Conservation (phyloP, 202 grass and related monocot genomes). For the Digitaria exilis region DNA sequence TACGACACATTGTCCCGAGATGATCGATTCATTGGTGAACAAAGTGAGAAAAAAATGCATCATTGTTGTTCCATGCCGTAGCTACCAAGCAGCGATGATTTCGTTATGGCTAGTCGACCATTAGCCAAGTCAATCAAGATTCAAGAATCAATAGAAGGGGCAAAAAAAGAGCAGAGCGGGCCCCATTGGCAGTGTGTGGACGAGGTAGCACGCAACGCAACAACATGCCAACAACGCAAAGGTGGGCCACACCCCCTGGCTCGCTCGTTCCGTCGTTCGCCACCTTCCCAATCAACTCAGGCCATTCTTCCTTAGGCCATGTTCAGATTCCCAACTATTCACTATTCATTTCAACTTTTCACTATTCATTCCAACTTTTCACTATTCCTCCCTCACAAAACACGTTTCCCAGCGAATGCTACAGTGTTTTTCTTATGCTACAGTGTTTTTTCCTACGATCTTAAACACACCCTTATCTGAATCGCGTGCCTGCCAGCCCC, state of each 20-base stretch:
- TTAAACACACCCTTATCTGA: no score
- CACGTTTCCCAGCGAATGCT: no score
- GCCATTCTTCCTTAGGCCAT: background rate
- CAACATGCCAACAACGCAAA: background rate
- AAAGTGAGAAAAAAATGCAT: background rate
- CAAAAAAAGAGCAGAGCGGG: no score
- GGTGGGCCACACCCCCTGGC: background rate
- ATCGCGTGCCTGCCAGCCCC: no score
- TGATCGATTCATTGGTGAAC: background rate
- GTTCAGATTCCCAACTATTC: no score
- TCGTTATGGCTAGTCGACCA: background rate
- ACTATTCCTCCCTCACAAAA: no score
- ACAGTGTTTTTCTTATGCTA: no score
- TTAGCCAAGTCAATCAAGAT: background rate
- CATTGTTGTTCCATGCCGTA: constrained; percentile 6
- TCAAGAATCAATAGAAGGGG: background rate
- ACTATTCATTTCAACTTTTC: no score
- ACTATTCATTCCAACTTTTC: no score
- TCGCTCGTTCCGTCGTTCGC: background rate
- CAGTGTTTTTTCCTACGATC: no score
- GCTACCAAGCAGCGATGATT: background rate
- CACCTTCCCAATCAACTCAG: background rate
- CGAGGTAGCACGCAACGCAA: background rate
- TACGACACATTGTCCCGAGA: background rate
- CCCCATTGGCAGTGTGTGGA: background rate